Base-by-base conservation (phyloP, 805 yeast species). In the Yamadazyma paraphyllophila region DNA sequence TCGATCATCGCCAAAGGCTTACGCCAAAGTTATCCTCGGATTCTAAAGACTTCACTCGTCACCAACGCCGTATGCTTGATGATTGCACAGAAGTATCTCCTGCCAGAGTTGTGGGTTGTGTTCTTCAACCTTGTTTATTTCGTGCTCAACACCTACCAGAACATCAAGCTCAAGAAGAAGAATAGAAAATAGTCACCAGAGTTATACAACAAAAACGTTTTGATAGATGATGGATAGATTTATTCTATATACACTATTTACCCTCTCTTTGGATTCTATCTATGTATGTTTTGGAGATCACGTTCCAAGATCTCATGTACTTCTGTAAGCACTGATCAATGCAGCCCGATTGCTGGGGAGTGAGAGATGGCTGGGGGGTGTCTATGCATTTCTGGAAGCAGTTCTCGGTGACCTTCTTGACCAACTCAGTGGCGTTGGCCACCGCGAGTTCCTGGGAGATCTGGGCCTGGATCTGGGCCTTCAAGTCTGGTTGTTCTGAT, bases 251-350 rank as follows among this genome's bases (percentile, higher is more conserved):
- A 15, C 27, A 34, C 45, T 56, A 78, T 77, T 32, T 33, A 37
- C 36, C 36, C 14, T 42, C 43, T 27, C 34, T 27, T 66, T 85
- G 90, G 56, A 88, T 85, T 64, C 96, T 80, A 25, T 80, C 61
- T 42, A 89, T 80, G 65, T 89, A 90, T 9, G 87, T 73, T 61
- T 81, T 83, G 10, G 96, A 87, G 36, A 91, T 75, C 44, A 83
- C 73, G 57, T 90, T 89, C 97, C 97, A 91, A 29, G 95, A 82
- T 63, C 85, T 80, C 92, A 90, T 84, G 66, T 88, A 91, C 68
- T 88, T 91, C 52, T 85, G 83, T 55, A 86, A 76, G 63, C 98
- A 91, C 62, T 83, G 85, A 48, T 76, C 79, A 39, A 88, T 76
- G 67, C 97, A 90, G 25, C 65, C 66, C 45, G 80, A 79, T 57